phyloP scores from a whole-genome alignment of 148 eudicot genomes.

The Pharnaceum exiguum region DNA sequence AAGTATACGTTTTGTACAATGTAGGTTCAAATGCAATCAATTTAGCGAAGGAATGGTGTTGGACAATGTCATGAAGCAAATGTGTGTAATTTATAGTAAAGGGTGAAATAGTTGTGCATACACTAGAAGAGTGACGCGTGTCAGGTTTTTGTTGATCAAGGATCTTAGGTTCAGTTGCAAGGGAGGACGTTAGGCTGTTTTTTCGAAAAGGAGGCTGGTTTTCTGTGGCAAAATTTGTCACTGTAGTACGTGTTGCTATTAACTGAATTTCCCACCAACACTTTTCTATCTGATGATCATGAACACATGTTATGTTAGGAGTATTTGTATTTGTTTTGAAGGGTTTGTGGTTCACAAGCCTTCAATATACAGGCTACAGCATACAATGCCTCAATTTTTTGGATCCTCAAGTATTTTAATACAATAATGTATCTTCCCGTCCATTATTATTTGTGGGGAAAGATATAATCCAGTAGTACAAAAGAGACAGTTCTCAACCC shows the following conservation, averaged over 20 bases:
- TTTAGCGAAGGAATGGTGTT: background rate
- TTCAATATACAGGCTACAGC: conserved; percentile 8
- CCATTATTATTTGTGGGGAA: too few species aligned
- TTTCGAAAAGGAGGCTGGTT: conserved; percentile 8
- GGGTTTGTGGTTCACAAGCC: conserved; percentile 19
- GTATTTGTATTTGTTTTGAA: conserved; percentile 1
- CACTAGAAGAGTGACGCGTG: conserved; percentile 35
- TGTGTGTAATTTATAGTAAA: conserved; percentile 8
- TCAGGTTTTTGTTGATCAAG: conserved; percentile 27
- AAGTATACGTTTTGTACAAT: background rate
- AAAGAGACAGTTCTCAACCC: too few species aligned
- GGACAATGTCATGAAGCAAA: conserved; percentile 9
- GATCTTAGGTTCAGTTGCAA: background rate
- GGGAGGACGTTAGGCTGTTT: background rate
- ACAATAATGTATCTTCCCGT: too few species aligned
- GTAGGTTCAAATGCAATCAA: background rate
- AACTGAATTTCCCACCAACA: conserved; percentile 8
- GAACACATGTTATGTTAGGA: too few species aligned
- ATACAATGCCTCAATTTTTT: conserved; percentile 19
- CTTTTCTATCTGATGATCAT: background rate
- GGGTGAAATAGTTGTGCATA: background rate
- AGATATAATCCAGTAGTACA: too few species aligned
- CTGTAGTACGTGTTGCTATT: conserved; percentile 13
- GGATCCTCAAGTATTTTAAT: background rate
- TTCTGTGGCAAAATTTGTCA: conserved; percentile 25